Base-by-base conservation (phyloP, 345 rosid genomes). In the Eucalyptus cladocalyx region DNA sequence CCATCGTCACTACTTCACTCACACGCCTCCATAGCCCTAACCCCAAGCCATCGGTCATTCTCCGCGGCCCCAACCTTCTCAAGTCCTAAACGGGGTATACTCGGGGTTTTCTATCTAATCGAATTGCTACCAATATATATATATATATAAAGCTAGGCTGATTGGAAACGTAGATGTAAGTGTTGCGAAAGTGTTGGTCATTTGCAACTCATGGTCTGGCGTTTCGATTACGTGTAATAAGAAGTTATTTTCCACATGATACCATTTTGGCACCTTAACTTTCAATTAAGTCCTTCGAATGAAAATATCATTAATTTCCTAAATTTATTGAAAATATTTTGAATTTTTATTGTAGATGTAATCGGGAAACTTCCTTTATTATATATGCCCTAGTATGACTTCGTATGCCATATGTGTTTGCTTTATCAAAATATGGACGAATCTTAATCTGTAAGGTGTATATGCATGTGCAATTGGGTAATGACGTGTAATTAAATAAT, bases 1-100 rank as follows among this genome's bases (percentile, higher is more conserved):
- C 0, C 11, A 3, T 21, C 1, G 60, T 54, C 54, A 50, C 8
- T 1, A 4, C 21, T 50, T 50, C 21, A 0, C 54, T 50, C 54
- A 17, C 53, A 6, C 21, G 21, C 54, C 21, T 17, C 21, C 54
- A 50, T 50, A 3, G 53, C 19, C 53, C 19, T 16, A 16, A 16
- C 53, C 53, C 53, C 19, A 50, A 21, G 60, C 60, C 60, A 1
- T 8, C 11, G 60, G 12, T 54, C 62, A 56, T 23, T 56, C 28
- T 56, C 6, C 0, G 28, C 28, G 1, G 58, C 23, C 24, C 23
- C 3, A 1, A 18, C 56, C 56, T 53, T 13, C 56, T 53, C 56
- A 53, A 53, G 7, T 6, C 23, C 19, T 17, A 51, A 2, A 50
- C 15, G 18, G 16, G 16, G 51, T 11, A 49, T 2, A 49, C 8